Conservation (phyloP, 148 eudicot genomes). For the Hydrangea macrophylla region DNA sequence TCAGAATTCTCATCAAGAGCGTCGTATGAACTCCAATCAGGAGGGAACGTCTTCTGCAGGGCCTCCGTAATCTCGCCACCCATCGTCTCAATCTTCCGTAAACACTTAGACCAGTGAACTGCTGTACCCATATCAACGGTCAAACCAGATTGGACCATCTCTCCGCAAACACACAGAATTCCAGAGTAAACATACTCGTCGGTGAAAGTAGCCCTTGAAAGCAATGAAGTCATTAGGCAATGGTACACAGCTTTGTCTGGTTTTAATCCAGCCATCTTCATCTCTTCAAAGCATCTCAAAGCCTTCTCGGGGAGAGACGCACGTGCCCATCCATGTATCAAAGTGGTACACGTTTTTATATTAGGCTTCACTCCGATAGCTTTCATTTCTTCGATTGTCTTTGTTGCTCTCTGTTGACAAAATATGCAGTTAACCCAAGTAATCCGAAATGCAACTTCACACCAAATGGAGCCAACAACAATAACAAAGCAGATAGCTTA, state of each 20-base stretch:
- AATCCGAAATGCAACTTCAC: no score
- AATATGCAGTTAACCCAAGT: background rate
- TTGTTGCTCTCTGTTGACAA: slow-evolving; percentile 61
- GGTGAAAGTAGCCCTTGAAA: slow-evolving; percentile 88
- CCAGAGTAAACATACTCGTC: slow-evolving; percentile 73
- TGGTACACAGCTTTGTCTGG: slow-evolving; percentile 97
- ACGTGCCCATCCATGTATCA: slow-evolving; percentile 93
- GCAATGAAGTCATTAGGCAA: slow-evolving; percentile 80
- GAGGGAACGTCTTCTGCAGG: slow-evolving; percentile 90
- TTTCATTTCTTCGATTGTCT: slow-evolving; percentile 74
- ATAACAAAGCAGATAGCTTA: no score
- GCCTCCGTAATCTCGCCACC: slow-evolving; percentile 92
- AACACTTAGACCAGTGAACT: slow-evolving; percentile 90
- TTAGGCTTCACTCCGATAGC: slow-evolving; percentile 78
- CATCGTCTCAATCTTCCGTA: slow-evolving; percentile 73
- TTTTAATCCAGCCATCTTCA: slow-evolving; percentile 66
- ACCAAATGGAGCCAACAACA: background rate
- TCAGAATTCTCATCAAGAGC: slow-evolving; percentile 28
- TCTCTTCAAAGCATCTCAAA: slow-evolving; percentile 63
- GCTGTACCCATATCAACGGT: slow-evolving; percentile 97
- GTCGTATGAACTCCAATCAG: slow-evolving; percentile 73
- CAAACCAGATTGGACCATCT: slow-evolving; percentile 67
- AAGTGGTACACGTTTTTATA: slow-evolving; percentile 79
- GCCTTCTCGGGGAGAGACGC: slow-evolving; percentile 96
- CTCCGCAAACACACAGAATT: slow-evolving; percentile 60